phyloP scores from a whole-genome alignment of 257 asterid genomes.

The Solanum okadae region DNA sequence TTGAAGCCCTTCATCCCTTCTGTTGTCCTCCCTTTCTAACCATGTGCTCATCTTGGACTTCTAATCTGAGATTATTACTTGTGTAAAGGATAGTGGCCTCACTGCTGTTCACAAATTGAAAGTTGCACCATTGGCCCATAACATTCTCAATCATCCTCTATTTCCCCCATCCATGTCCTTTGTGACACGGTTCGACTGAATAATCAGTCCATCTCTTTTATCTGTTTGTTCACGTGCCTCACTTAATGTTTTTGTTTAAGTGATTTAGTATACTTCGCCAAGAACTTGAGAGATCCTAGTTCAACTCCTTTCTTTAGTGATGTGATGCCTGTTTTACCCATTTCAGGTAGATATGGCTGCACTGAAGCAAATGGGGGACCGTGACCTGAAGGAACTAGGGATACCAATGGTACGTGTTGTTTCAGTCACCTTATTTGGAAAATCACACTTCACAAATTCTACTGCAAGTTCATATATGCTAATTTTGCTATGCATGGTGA shows the following conservation, averaged over 20 bases:
- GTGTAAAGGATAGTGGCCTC: not conserved
- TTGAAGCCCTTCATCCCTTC: not conserved
- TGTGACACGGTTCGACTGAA: not conserved
- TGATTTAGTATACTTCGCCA: not conserved
- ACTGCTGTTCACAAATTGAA: not conserved
- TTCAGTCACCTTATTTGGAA: not conserved
- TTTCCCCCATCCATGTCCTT: not conserved
- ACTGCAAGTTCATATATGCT: not conserved
- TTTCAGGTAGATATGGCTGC: slow-evolving; percentile 66
- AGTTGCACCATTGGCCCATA: not conserved
- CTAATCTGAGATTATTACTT: not conserved
- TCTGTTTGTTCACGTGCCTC: not conserved
- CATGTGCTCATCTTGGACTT: not conserved
- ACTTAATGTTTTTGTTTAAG: not conserved
- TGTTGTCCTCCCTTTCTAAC: not conserved
- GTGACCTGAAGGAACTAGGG: slow-evolving; percentile 65
- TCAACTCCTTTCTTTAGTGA: not conserved
- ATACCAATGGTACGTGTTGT: slow-evolving; percentile 54
- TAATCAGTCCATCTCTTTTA: not conserved
- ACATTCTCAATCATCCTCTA: not conserved
- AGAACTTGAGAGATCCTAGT: not conserved
- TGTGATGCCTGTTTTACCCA: not conserved
- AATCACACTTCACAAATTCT: not conserved
- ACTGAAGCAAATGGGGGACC: slow-evolving; percentile 66
- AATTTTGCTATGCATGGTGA: not conserved